Base-by-base conservation (phyloP, 176 grass and related monocot species). In the Neostapfia colusana region DNA sequence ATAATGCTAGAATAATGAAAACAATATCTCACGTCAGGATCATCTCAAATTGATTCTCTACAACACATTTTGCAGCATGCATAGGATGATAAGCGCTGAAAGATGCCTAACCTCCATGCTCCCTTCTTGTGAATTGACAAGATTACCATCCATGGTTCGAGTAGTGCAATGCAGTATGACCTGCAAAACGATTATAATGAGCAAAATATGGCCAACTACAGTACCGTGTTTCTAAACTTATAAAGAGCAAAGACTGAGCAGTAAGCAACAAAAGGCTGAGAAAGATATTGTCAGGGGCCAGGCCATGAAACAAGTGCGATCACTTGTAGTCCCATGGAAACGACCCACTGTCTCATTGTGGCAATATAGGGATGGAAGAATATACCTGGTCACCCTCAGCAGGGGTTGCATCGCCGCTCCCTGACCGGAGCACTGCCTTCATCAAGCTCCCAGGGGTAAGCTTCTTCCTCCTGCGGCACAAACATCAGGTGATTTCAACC, bases 101-200 rank as follows among this genome's bases (percentile, higher is more conserved):
- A 84, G n/a, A 69, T 72, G n/a, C 62, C 50, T 74, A 76, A 97
- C 95, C 95, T 94, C 95, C 91, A 65, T 84, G 81, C 81, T 98
- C 84, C 71, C 35, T 82, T 88, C 89, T 86, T 65, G 91, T 92
- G 65, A 98, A 77, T 92, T 87, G 27, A 98, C 41, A 64, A 98
- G 67, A 75, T 76, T 70, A 43, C 91, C 91, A 67, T 92, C 91
- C 53, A 89, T 60, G 5, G 95, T 92, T 46, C 85, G 89, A 72
- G 69, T 93, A 61, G 89, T 98, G 82, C 88, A 98, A 85, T 98
- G 91, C 73, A 92, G 39, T 87, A 94, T 71, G 27, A 94, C 95
- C 95, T 94, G 85, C 46, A 84, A 42, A 84, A 31, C 8, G 14
- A 71, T 23, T 82, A 70, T 21, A 86, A 39, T 69, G 44, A 72